Percentiles rank a stretch among this genome's conserved stretches.
Conservation (phyloP, 257 asterid species). For the Nicotiana tabacum region DNA sequence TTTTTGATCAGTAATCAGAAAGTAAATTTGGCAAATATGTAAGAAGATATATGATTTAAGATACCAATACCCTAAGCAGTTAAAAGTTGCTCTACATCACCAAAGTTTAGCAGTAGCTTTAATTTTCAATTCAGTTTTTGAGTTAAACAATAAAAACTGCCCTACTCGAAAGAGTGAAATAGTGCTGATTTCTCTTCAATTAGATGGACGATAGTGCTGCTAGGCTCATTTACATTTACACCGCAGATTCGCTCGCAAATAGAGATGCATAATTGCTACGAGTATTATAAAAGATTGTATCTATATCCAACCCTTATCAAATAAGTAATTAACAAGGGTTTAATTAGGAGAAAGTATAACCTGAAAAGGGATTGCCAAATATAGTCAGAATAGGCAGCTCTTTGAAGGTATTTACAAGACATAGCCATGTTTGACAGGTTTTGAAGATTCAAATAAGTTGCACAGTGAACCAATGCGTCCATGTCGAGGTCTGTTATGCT, state of each 20-base stretch:
- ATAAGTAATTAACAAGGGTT: neutral
- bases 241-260: neutral
- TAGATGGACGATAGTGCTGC: neutral
- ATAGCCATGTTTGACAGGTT: conserved; percentile 62
- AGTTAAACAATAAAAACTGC: no score
- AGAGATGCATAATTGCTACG: neutral
- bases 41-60: neutral
- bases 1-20: neutral
- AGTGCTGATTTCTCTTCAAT: neutral
- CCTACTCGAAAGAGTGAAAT: neutral
- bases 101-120: neutral
- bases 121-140: no score
- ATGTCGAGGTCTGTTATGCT: conserved; percentile 44
- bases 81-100: neutral
- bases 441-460: conserved; percentile 42
- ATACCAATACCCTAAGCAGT: neutral
- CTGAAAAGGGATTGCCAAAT: conserved; percentile 69
- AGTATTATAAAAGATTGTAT: neutral
- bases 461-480: conserved; percentile 57
- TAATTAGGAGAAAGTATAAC: conserved; percentile 13
- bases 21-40: neutral
- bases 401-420: conserved; percentile 54
- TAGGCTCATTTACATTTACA: neutral
- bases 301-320: neutral
- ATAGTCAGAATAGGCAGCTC: conserved; percentile 60